Percentiles rank a stretch among this genome's conserved stretches.
These are phyloP conservation scores for Apiotrichum gamsii DNA, from an alignment of 1,284 basidiomycete genomes.

Conservation along the genomic window DNA sequence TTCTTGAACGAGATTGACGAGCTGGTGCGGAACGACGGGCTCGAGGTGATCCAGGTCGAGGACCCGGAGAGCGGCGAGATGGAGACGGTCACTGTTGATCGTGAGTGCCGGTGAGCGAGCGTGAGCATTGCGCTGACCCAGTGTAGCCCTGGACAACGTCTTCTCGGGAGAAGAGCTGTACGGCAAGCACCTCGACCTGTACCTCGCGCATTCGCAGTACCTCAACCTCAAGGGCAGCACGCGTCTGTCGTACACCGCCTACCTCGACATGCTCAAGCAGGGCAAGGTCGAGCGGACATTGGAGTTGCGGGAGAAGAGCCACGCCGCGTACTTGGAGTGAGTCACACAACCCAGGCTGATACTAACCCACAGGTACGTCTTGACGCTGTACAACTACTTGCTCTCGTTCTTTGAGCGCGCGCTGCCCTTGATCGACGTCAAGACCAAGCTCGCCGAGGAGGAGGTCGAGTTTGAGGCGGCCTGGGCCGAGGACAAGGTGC, in stretches of 20 bases:
- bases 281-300: conserved; percentile 57
- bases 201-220: conserved; percentile 79
- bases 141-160: conserved; percentile 69
- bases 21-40: conserved; percentile 51
- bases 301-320: conserved; percentile 62
- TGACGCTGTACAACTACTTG: conserved; percentile 73
- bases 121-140: conserved; percentile 44
- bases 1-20: conserved; percentile 74
- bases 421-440: conserved; percentile 77
- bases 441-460: conserved; percentile 60
- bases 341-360: too few relatives aligned
- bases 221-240: conserved; percentile 80
- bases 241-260: conserved; percentile 81
- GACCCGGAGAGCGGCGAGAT: conserved; percentile 50
- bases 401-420: conserved; percentile 80
- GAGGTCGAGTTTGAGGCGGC: conserved; percentile 65
- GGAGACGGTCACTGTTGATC: conserved; percentile 56
- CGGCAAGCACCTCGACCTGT: conserved; percentile 90
- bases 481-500: conserved; percentile 72
- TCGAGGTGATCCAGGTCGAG: conserved; percentile 52
- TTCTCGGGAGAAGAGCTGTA: conserved; percentile 95
- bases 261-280: conserved; percentile 66
- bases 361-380: conserved; percentile 61
- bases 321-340: conserved; percentile 72
- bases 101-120: conserved; percentile 25